Evolutionary conservation across 331 rosid genomes (phyloP), one percentile per base, ranked within the genome.

Genomic region (Cydonia oblonga): DNA sequence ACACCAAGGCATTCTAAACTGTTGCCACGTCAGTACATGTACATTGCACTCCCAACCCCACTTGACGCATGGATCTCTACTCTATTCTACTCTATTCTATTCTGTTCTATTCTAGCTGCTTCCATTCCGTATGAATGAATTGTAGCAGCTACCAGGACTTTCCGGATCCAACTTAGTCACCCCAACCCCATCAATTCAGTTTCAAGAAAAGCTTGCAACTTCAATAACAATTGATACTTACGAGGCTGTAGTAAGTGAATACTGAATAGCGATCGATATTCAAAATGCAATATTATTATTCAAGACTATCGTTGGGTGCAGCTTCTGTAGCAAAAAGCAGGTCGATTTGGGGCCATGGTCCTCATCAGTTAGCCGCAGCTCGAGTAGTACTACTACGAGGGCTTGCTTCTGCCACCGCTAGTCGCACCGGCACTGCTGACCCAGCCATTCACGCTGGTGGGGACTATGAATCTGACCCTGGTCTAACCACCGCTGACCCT

Each of bases 381-480:
- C 15, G 16, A 40, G 46, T 40, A 12, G 16, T 11, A 3, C 76
- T 75, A 35, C 78, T 68, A n/a, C 79, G 76, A 63, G 79, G 76
- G 53, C 75, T 83, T 32, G 78, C 78, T 71, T 58, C 80, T 1
- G 58, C 76, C 70, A 33, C 71, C 28, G 80, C 93, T 6, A 59
- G 75, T 66, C 81, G 79, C 7, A 82, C 97, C 2, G 90, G 79
- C 7, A 82, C 97, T 2, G 90, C 89, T 32, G 93, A 88, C 68
- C 90, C 90, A 26, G 81, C 81, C 28, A 68, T 87, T 69, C 91
- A 90, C 69, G 84, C 88, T 1, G 85, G 82, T 1, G 85, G 82
- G 26, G 85, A 88, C 52, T 74, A 32, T 44, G 93, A 85, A 57
- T 72, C 84, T 1, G 81, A 86, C 26, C 86, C 86, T 2, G 79